Conservation (phyloP, 1,139 yeast species). For the Pneumocystis canis region DNA sequence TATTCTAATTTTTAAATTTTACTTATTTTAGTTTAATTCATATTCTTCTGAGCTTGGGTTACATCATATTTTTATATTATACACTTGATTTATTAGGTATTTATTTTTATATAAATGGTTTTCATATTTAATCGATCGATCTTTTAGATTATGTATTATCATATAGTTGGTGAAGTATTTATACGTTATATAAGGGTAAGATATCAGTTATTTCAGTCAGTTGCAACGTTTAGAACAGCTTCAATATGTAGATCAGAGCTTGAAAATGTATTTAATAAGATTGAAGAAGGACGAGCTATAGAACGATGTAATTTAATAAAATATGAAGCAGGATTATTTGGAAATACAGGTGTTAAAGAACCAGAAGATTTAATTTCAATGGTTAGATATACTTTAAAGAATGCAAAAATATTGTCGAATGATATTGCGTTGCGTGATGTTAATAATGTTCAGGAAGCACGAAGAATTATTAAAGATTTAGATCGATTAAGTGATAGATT, state of each 20-base stretch:
- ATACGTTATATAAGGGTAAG: too few species aligned
- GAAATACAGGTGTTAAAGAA: neutral
- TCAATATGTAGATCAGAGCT: neutral
- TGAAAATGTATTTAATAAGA: neutral
- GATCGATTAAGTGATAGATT: conserved; percentile 78
- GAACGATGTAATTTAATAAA: neutral
- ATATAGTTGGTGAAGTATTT: too few species aligned
- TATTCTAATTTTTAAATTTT: too few species aligned
- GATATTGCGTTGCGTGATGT: neutral
- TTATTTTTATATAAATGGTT: too few species aligned
- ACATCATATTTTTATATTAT: too few species aligned
- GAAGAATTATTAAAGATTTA: conserved; percentile 45
- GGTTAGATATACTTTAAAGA: neutral
- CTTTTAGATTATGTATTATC: too few species aligned
- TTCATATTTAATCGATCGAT: too few species aligned
- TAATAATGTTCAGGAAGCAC: conserved; percentile 29
- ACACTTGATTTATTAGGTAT: too few species aligned
- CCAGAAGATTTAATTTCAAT: neutral
- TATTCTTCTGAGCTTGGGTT: too few species aligned
- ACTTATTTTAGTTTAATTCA: too few species aligned
- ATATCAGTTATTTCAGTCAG: too few species aligned
- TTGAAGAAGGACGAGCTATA: neutral
- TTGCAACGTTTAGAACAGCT: neutral
- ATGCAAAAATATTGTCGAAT: neutral
- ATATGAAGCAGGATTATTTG: neutral